Evolutionary conservation across 2,329 filamentous ascomycete species (phyloP).

Genomic region (Neopestalotiopsis sp.): DNA sequence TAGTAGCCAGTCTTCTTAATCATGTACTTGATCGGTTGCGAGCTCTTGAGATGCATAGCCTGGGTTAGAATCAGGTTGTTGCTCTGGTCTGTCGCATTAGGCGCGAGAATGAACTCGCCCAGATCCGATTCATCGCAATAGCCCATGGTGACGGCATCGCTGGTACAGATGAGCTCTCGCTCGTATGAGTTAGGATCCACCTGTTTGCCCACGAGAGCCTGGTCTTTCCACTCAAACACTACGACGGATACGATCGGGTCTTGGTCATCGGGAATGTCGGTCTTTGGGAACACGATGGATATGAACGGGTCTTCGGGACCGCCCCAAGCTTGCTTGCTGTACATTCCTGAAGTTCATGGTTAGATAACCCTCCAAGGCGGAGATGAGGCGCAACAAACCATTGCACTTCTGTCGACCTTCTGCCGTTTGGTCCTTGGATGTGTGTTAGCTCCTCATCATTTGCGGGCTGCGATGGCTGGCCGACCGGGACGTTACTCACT

Average conservation of each 20-base stretch:
- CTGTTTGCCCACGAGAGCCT: conserved; percentile 75
- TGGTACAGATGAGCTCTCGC: conserved; percentile 78
- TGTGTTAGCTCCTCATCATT: neutral
- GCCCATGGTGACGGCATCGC: conserved; percentile 69
- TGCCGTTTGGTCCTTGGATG: conserved; percentile 72
- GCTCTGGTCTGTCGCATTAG: conserved; percentile 76
- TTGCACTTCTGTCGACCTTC: conserved; percentile 82
- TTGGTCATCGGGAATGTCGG: conserved; percentile 61
- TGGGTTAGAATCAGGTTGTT: conserved; percentile 77
- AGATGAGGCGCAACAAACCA: conserved; percentile 45
- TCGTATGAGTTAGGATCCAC: conserved; percentile 44
- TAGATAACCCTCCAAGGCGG: conserved; percentile 10
- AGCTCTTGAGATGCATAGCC: conserved; percentile 81
- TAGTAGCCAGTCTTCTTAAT: conserved; percentile 95
- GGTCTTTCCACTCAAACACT: conserved; percentile 94
- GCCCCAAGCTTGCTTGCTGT: conserved; percentile 87
- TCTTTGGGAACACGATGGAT: conserved; percentile 76
- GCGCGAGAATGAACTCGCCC: conserved; percentile 82
- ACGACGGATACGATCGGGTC: conserved; percentile 84
- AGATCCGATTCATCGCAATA: conserved; percentile 79
- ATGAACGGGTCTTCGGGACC: conserved; percentile 90
- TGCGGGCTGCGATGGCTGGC: conserved; percentile 8
- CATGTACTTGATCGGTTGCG: conserved; percentile 77
- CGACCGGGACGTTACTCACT: conserved; percentile 43
- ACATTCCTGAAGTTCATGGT: conserved; percentile 73